Conservation (phyloP, 805 yeast species). For the Priceomyces medius region DNA sequence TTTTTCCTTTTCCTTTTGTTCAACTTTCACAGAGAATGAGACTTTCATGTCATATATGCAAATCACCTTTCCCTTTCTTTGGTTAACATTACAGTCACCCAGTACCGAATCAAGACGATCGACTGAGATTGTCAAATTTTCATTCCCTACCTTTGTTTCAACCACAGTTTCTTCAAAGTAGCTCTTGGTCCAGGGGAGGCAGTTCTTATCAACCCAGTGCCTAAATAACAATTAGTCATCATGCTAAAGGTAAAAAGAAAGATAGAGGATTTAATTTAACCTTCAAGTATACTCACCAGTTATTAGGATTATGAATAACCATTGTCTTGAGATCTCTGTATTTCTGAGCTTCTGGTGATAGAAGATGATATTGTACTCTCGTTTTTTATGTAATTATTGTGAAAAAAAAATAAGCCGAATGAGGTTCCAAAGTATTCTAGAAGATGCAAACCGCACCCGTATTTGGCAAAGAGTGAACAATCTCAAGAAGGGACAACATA, state of each 20-base stretch:
- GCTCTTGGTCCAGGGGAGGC: conserved; percentile 60
- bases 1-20: conserved; percentile 31
- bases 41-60: conserved; percentile 70
- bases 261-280: not conserved
- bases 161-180: conserved; percentile 46
- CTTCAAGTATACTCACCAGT: conserved; percentile 46
- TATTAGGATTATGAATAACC: conserved; percentile 72
- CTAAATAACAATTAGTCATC: conserved; percentile 16
- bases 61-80: conserved; percentile 77
- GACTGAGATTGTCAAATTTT: conserved; percentile 26
- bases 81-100: conserved; percentile 83
- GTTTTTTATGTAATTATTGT: not conserved
- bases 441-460: conserved; percentile 1
- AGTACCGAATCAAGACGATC: conserved; percentile 41
- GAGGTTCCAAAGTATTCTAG: conserved; percentile 3
- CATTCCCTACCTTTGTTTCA: conserved; percentile 26
- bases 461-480: not conserved
- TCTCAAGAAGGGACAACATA: no score
- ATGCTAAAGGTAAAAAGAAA: not conserved
- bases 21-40: conserved; percentile 45
- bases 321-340: conserved; percentile 25
- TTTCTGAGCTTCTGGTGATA: not conserved
- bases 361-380: not conserved
- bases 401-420: not conserved
- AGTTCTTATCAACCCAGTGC: conserved; percentile 75